phyloP scores from a whole-genome alignment of 805 yeast genomes.

The Kazachstania taianensis region DNA sequence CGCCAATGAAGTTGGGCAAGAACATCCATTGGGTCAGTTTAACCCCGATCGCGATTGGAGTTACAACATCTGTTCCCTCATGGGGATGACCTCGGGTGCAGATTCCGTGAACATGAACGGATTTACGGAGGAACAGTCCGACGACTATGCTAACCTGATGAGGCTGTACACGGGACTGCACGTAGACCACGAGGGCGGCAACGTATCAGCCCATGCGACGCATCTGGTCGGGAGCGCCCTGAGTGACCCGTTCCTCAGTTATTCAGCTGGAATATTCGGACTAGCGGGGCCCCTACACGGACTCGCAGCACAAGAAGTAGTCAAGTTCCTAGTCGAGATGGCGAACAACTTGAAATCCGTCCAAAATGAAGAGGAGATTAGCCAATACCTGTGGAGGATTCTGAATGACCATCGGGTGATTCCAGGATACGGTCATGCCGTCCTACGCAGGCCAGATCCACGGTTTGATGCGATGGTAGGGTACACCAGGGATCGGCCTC shows the following conservation, averaged over 20 bases:
- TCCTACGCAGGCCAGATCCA: slow-evolving; percentile 74
- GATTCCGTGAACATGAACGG: slow-evolving; percentile 26
- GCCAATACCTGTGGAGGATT: slow-evolving; percentile 59
- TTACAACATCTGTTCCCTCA: slow-evolving; percentile 53
- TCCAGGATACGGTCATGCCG: slow-evolving; percentile 88
- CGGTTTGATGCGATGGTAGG: slow-evolving; percentile 65
- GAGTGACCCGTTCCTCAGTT: slow-evolving; percentile 64
- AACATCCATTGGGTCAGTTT: slow-evolving; percentile 42
- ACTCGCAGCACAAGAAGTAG: slow-evolving; percentile 77
- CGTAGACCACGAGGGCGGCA: slow-evolving; percentile 86
- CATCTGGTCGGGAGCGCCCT: slow-evolving; percentile 78
- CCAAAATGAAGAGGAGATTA: slow-evolving; percentile 36
- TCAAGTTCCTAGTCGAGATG: slow-evolving; percentile 61
- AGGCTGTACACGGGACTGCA: slow-evolving; percentile 73
- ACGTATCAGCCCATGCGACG: slow-evolving; percentile 78
- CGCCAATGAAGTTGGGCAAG: slow-evolving; percentile 46
- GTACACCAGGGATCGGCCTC: slow-evolving; percentile 45
- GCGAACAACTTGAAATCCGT: slow-evolving; percentile 33
- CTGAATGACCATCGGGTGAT: slow-evolving; percentile 67
- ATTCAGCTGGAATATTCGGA: slow-evolving; percentile 73
- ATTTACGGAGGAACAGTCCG: slow-evolving; percentile 31
- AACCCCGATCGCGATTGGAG: slow-evolving; percentile 56
- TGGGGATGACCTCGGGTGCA: slow-evolving; percentile 42
- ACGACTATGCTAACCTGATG: slow-evolving; percentile 61
- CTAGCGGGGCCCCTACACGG: slow-evolving; percentile 84